These are phyloP conservation scores for barley (Hordeum vulgare) DNA, from an alignment of 176 grass and related monocot genomes.

Conservation along the genomic window MorexV3_pseudomolecules_assembly NC_058518.1:500177737-500178236, in stretches of 20 bases:
- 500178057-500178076: neutral
- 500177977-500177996: slow-evolving; percentile 55
- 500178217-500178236: neutral
- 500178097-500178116: neutral
- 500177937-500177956: slow-evolving; percentile 56
- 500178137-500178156: rapidly evolving
- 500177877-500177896: slow-evolving; percentile 64
- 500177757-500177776: slow-evolving; percentile 62
- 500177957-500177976: slow-evolving; percentile 47
- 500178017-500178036: slow-evolving; percentile 81
- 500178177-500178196: neutral
- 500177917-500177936: neutral
- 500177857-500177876: slow-evolving; percentile 62
- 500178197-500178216: too few species aligned
- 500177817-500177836: slow-evolving; percentile 37
- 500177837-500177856: slow-evolving; percentile 29
- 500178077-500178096: neutral
- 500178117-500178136: neutral
- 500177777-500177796: slow-evolving; percentile 68
- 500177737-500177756: slow-evolving; percentile 20
- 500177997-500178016: slow-evolving; percentile 79
- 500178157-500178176: neutral
- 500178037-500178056: slow-evolving; percentile 48
- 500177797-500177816: slow-evolving; percentile 66
- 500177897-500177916: slow-evolving; percentile 13